Base-by-base conservation (phyloP, 768 basidiomycete species). In the Tricholoma furcatifolium region DNA sequence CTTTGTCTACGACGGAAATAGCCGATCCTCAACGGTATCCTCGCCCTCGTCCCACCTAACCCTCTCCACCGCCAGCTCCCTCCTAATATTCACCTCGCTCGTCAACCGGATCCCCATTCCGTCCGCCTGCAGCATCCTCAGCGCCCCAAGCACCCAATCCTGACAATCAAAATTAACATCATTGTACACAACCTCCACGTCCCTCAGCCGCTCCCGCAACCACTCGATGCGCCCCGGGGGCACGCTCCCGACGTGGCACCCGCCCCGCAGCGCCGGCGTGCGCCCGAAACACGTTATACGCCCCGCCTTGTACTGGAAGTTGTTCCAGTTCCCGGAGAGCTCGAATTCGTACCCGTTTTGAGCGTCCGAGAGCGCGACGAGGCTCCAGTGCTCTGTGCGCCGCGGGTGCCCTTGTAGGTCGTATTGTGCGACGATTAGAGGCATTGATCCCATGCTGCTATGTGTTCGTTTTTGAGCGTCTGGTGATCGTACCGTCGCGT, bases 381-480 rank as follows among this genome's bases (percentile, higher is more conserved):
- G 48, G 8, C 39, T 55, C 67, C 67, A 69, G 42, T 62, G 68
- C 48, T 68, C 68, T 31, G 61, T 64, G 27, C 67, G 63, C 18
- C 53, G 52, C 17, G 62, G 59, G 53, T 68, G 68, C 15, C 60
- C 62, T 27, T 31, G 17, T 4, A 68, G 47, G 17, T 56, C 62
- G 47, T 63, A 59, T 48, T 68, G 68, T 2, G 63, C 62, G 32
- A 69, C 60, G 44, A 65, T 55, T 18, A 69, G 53, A 6, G 66
- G 65, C 44, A 55, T 64, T 6, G 54, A 53, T 46, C 40, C 41
- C 57, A 54, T 54, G n/a, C 14, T 41, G n/a, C 34, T 15, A 35
- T 35, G 8, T 35, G 9, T 35, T 35, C 34, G 15, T 35, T 35
- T 35, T 35, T 8, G n/a, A n/a, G n/a, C n/a, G n/a, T n/a, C n/a